phyloP scores from a whole-genome alignment of 495 filamentous ascomycete species.

The Xylaria sp. region DNA sequence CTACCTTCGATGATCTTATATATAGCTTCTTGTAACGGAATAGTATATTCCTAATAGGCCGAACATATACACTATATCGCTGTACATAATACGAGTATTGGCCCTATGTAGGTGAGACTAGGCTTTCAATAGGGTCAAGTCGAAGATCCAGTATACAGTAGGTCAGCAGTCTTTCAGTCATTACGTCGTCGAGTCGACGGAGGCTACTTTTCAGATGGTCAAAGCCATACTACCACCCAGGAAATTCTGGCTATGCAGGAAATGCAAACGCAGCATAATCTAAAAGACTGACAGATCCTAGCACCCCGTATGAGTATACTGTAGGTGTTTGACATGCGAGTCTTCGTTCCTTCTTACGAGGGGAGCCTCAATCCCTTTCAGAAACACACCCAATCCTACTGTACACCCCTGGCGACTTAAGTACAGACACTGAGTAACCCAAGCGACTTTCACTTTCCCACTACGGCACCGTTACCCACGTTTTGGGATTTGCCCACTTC shows the following conservation, averaged over 20 bases:
- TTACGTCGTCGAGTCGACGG: background rate
- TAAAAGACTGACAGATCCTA: background rate
- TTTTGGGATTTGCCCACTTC: constrained; percentile 28
- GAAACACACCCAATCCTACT: background rate
- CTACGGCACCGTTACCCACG: constrained; percentile 28
- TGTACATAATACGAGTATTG: background rate
- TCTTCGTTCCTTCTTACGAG: background rate
- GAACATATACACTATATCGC: background rate
- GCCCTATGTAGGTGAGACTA: background rate
- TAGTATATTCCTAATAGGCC: background rate
- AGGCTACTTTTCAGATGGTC: background rate
- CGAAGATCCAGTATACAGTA: background rate
- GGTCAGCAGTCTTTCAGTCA: constrained; percentile 1
- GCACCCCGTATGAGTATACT: background rate
- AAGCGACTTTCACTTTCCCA: constrained; percentile 6
- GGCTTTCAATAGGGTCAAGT: background rate
- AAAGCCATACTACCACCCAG: background rate
- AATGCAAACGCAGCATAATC: background rate
- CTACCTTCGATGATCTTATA: constrained; percentile 4
- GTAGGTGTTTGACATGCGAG: background rate
- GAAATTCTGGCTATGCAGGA: background rate
- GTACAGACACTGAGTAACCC: background rate
- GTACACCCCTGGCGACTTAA: constrained; percentile 13
- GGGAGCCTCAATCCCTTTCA: background rate
- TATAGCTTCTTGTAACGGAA: background rate